A percentile compares a stretch with the other conserved stretches of the same genome.
Conservation (phyloP, 208 protist species). For the Lotmaria passim region DNA sequence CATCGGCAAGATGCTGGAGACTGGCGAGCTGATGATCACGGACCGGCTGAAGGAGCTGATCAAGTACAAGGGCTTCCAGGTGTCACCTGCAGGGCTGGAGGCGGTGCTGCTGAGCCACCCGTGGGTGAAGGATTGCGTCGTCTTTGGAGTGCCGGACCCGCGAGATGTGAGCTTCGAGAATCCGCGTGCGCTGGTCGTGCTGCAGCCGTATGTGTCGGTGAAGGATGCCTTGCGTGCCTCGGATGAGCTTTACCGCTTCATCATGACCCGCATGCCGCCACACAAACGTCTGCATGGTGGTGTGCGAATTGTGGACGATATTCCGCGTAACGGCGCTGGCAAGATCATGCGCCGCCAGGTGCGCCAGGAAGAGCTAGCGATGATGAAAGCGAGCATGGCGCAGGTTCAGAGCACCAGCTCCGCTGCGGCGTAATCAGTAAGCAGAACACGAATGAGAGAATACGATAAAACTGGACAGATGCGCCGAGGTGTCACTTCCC, state of each 20-base stretch:
- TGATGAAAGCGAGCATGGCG: conserved; percentile 35
- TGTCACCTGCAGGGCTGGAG: conserved; percentile 83
- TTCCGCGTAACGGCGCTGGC: conserved; percentile 75
- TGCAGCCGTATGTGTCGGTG: conserved; percentile 32
- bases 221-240: conserved; percentile 45
- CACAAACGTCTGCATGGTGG: conserved; percentile 81
- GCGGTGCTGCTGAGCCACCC: conserved; percentile 57
- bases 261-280: conserved; percentile 49
- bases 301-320: conserved; percentile 64
- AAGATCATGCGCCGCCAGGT: conserved; percentile 83
- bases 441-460: conserved; percentile 2
- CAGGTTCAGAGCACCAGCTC: conserved; percentile 8
- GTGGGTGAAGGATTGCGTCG: conserved; percentile 66
- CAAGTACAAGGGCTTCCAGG: conserved; percentile 92
- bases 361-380: conserved; percentile 38
- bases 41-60: conserved; percentile 92
- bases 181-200: conserved; percentile 76
- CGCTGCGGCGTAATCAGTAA: neutral
- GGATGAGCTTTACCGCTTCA: conserved; percentile 49
- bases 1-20: conserved; percentile 55
- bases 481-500: no score
- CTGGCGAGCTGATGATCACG: conserved; percentile 51
- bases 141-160: conserved; percentile 64
- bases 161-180: conserved; percentile 62
- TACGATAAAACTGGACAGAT: no score